phyloP scores from a whole-genome alignment of 768 basidiomycete genomes.

The Leccinum broughii region DNA sequence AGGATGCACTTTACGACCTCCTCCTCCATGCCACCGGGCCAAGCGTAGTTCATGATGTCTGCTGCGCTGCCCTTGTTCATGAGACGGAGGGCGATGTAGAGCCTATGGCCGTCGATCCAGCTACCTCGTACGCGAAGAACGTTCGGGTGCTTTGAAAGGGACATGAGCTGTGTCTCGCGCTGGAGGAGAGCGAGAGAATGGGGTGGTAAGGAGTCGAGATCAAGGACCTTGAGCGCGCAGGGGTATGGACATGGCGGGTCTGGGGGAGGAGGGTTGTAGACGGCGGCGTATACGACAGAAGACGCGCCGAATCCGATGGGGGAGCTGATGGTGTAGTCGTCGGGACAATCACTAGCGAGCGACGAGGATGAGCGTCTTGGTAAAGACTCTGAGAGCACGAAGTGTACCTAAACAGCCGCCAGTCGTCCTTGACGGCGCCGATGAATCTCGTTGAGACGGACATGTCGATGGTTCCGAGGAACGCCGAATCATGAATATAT shows the following conservation, averaged over 20 bases:
- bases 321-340: conserved; percentile 73
- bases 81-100: conserved; percentile 83
- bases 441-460: conserved; percentile 49
- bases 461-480: conserved; percentile 4
- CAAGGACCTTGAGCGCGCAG: conserved; percentile 87
- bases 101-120: conserved; percentile 82
- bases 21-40: conserved; percentile 89
- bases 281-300: conserved; percentile 84
- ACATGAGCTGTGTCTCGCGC: conserved; percentile 90
- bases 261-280: conserved; percentile 49
- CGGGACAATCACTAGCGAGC: conserved; percentile 54
- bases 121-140: conserved; percentile 88
- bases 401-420: conserved; percentile 73
- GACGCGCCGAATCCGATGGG: conserved; percentile 92
- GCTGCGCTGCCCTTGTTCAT: conserved; percentile 89
- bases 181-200: conserved; percentile 71
- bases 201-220: conserved; percentile 76
- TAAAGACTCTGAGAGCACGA: not conserved
- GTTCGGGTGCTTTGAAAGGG: conserved; percentile 89
- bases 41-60: conserved; percentile 81
- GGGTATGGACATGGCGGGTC: conserved; percentile 44
- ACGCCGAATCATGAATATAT: not conserved
- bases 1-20: conserved; percentile 84
- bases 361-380: not conserved
- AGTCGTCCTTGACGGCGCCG: conserved; percentile 82